Percentiles rank a stretch among this genome's conserved stretches.
These are phyloP conservation scores for Aspergillus conjunctus DNA, from an alignment of 495 filamentous ascomycete genomes.

Conservation along the genomic window DNA sequence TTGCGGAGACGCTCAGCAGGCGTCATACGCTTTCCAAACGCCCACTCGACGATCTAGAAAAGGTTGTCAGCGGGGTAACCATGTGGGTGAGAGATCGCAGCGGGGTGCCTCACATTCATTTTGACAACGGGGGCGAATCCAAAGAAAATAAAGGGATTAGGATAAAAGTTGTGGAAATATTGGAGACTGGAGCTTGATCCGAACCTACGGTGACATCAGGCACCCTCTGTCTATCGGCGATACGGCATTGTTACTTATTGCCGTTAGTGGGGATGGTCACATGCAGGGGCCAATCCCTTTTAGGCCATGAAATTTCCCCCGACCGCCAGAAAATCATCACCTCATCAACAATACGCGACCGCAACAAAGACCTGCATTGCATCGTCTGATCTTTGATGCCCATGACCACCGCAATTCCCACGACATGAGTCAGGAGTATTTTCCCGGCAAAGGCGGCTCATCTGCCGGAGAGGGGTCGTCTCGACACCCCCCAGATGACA, in stretches of 20 bases:
- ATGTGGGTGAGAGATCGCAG: neutral
- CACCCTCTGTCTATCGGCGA: conserved; percentile 13
- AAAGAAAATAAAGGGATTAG: neutral
- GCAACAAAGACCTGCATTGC: conserved; percentile 4
- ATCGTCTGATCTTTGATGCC: conserved; percentile 11
- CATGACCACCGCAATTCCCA: conserved; percentile 22
- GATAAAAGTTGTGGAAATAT: neutral
- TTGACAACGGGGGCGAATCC: conserved; percentile 18
- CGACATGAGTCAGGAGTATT: conserved; percentile 77
- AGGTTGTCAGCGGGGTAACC: conserved; percentile 7
- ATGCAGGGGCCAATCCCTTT: conserved; percentile 20
- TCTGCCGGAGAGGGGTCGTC: conserved; percentile 45
- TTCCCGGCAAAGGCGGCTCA: conserved; percentile 47
- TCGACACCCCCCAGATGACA: conserved; percentile 35
- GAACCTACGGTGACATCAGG: conserved; percentile 36
- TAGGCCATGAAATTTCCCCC: conserved; percentile 21
- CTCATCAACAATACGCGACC: conserved; percentile 4
- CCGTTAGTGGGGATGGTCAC: conserved; percentile 20
- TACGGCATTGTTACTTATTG: conserved; percentile 13
- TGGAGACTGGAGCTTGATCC: conserved; percentile 1
- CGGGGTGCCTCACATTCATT: conserved; percentile 60
- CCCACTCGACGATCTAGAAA: conserved; percentile 89
- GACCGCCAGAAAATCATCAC: conserved; percentile 18
- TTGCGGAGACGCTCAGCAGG: conserved; percentile 94
- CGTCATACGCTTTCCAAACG: conserved; percentile 97